Conservation (phyloP, 805 yeast genomes). For the Candida hungchunana region DNA sequence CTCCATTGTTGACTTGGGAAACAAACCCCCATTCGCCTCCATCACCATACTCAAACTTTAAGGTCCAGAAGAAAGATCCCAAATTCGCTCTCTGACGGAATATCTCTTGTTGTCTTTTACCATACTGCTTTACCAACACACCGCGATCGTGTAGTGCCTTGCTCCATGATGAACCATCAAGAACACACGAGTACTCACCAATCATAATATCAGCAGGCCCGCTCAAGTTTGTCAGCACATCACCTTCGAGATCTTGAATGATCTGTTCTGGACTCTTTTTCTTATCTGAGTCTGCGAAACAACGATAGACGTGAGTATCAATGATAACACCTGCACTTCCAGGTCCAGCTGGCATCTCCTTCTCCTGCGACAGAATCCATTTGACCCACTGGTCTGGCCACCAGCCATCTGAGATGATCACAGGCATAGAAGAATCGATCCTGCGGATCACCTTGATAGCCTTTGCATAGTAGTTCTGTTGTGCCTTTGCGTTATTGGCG, state of each 20-base stretch:
- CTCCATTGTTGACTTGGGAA: constrained; percentile 66
- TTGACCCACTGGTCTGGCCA: constrained; percentile 75
- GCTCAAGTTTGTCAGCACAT: constrained; percentile 46
- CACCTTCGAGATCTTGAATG: constrained; percentile 48
- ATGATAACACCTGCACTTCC: constrained; percentile 56
- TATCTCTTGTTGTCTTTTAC: constrained; percentile 46
- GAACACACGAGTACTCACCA: constrained; percentile 89
- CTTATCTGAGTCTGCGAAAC: constrained; percentile 76
- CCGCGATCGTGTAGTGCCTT: constrained; percentile 44
- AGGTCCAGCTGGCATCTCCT: constrained; percentile 34
- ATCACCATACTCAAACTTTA: constrained; percentile 77
- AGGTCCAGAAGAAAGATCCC: constrained; percentile 91
- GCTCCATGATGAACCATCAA: constrained; percentile 75
- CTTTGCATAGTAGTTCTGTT: constrained; percentile 56
- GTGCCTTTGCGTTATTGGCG: constrained; percentile 47
- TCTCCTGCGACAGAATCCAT: constrained; percentile 41
- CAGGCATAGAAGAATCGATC: constrained; percentile 54
- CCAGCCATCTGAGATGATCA: constrained; percentile 93
- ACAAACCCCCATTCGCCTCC: constrained; percentile 97
- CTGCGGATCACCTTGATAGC: constrained; percentile 60
- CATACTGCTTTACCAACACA: constrained; percentile 56
- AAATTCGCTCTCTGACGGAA: constrained; percentile 52
- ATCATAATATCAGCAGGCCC: constrained; percentile 63
- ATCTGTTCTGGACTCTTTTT: constrained; percentile 60
- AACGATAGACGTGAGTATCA: constrained; percentile 83